phyloP scores from a whole-genome alignment of 179 eudicot species.

The Spergularia azorica region DNA sequence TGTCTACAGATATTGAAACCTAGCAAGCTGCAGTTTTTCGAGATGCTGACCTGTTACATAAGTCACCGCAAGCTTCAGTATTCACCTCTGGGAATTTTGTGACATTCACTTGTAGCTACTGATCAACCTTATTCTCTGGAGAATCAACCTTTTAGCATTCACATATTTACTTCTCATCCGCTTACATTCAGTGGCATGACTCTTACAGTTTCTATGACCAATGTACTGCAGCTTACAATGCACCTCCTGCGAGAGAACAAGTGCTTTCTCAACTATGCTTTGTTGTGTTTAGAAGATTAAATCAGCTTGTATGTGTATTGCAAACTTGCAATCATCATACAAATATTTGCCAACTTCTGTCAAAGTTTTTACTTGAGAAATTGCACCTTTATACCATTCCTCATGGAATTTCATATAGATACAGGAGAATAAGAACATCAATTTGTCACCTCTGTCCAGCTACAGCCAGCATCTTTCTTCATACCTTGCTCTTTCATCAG shows the following conservation, averaged over 20 bases:
- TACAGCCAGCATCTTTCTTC: slow-evolving; percentile 68
- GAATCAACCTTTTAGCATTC: neutral
- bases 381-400: neutral
- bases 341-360: neutral
- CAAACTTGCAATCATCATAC: no score
- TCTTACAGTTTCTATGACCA: neutral
- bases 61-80: slow-evolving; percentile 12
- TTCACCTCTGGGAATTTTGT: neutral
- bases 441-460: slow-evolving; percentile 45
- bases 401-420: neutral
- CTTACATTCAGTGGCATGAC: neutral
- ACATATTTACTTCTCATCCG: neutral
- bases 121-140: neutral
- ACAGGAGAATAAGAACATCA: slow-evolving; percentile 10
- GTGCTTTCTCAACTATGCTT: neutral
- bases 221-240: neutral
- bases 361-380: neutral
- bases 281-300: neutral
- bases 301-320: neutral
- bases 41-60: slow-evolving; percentile 12
- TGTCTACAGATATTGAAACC: no score
- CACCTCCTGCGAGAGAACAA: neutral
- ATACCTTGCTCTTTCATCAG: slow-evolving; percentile 49
- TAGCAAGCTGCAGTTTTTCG: neutral
- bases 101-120: no score